Evolutionary conservation across 148 eudicot genomes (phyloP).

Genomic region (Nepenthes gracilis): DNA sequence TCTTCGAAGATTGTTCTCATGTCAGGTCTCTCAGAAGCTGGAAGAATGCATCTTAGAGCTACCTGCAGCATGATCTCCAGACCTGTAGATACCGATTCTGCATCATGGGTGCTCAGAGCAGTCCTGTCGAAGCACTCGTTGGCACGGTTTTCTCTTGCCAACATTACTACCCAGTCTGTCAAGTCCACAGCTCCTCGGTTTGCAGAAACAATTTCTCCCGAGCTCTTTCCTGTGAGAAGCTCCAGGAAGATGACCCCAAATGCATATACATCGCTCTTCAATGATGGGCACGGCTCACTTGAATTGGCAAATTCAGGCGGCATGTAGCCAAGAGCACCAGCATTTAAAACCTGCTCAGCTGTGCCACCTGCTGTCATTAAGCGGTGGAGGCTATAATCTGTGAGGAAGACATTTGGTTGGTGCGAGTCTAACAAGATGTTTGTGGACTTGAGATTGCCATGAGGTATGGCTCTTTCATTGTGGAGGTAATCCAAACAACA

Average conservation of each 20-base stretch:
- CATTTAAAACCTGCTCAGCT: constrained; percentile 55
- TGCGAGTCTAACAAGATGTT: constrained; percentile 42
- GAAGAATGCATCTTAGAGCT: constrained; percentile 51
- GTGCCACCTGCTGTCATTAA: constrained; percentile 50
- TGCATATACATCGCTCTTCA: constrained; percentile 64
- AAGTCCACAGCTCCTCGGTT: constrained; percentile 37
- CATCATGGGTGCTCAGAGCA: constrained; percentile 10
- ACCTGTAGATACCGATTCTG: constrained; percentile 10
- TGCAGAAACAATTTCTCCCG: constrained; percentile 34
- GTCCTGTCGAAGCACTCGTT: constrained; percentile 40
- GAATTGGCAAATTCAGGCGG: constrained; percentile 69
- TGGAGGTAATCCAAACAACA: constrained; percentile 57
- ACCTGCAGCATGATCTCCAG: constrained; percentile 35
- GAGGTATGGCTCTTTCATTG: constrained; percentile 53
- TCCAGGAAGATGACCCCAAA: constrained; percentile 64
- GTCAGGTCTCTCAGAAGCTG: constrained; percentile 64
- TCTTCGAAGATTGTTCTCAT: constrained; percentile 36
- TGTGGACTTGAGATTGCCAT: constrained; percentile 72
- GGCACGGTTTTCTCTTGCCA: constrained; percentile 30
- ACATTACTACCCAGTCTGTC: constrained; percentile 56
- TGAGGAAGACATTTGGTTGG: constrained; percentile 20
- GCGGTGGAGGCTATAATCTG: constrained; percentile 68
- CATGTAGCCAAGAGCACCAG: constrained; percentile 55
- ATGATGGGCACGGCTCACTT: constrained; percentile 53
- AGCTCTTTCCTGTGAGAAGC: constrained; percentile 42